Evolutionary conservation across 768 basidiomycete species (phyloP).

Genomic region (Boletus tomentosulus): DNA sequence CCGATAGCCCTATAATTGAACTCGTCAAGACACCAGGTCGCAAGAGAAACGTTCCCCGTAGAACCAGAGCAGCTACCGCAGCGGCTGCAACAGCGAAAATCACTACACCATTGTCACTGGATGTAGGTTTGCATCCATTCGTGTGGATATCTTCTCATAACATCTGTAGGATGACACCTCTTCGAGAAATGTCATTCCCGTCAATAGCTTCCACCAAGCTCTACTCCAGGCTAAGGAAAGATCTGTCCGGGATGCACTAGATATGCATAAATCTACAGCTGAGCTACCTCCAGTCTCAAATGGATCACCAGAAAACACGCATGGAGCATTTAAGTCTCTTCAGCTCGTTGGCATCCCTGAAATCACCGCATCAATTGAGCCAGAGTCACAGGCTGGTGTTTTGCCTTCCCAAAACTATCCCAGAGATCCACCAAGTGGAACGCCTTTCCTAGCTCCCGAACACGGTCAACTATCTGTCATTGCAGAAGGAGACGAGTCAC

Average conservation of each 20-base stretch:
- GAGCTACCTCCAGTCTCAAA: background rate
- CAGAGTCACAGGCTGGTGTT: background rate
- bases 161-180: slow-evolving; percentile 32
- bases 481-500: slow-evolving; percentile 63
- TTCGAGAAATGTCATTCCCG: slow-evolving; percentile 39
- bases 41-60: slow-evolving; percentile 53
- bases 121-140: slow-evolving; percentile 35
- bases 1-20: slow-evolving; percentile 62
- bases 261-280: background rate
- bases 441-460: slow-evolving; percentile 22
- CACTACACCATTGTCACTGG: slow-evolving; percentile 38
- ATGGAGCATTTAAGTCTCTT: background rate
- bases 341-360: slow-evolving; percentile 7
- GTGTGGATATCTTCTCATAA: slow-evolving; percentile 8
- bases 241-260: slow-evolving; percentile 4
- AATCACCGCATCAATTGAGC: slow-evolving; percentile 5
- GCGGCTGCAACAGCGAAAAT: slow-evolving; percentile 44
- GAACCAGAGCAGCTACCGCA: slow-evolving; percentile 40
- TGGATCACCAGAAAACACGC: background rate
- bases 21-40: slow-evolving; percentile 82
- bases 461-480: slow-evolving; percentile 57
- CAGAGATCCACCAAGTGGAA: background rate
- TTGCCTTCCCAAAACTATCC: slow-evolving; percentile 2
- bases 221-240: slow-evolving; percentile 35
- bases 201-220: slow-evolving; percentile 46